Percentiles rank a stretch among this genome's conserved stretches.
These are phyloP conservation scores for Striga hermonthica DNA, from an alignment of 305 asterid genomes.

Conservation along the genomic window DNA sequence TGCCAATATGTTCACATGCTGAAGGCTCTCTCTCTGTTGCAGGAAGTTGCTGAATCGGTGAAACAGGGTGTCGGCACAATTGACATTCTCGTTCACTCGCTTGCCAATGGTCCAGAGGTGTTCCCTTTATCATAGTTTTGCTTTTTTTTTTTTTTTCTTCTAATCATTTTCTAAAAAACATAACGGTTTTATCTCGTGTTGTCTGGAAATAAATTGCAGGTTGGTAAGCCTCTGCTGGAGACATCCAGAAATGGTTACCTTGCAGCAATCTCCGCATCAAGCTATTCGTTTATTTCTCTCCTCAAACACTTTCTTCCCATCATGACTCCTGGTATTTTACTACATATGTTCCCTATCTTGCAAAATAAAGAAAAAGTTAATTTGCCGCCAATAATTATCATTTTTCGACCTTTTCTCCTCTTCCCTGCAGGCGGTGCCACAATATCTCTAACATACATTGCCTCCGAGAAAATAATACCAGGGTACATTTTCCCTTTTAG, in stretches of 20 bases:
- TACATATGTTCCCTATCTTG: neutral
- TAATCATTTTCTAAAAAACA: neutral
- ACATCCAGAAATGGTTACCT: constrained; percentile 91
- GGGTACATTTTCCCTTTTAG: constrained; percentile 46
- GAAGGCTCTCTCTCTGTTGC: constrained; percentile 32
- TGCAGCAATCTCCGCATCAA: constrained; percentile 90
- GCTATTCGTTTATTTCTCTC: constrained; percentile 83
- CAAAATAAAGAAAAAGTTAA: neutral
- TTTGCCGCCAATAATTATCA: constrained; percentile 6
- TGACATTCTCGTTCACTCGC: constrained; percentile 96
- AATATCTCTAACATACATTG: constrained; percentile 73
- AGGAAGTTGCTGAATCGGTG: constrained; percentile 94
- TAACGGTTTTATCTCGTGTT: neutral
- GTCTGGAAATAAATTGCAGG: constrained; percentile 43
- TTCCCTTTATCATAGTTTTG: neutral
- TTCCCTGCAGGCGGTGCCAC: constrained; percentile 66
- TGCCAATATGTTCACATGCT: constrained; percentile 18
- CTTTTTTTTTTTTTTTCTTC: neutral
- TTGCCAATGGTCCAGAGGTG: constrained; percentile 99
- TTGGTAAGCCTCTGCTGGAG: constrained; percentile 72
- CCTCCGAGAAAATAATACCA: constrained; percentile 82
- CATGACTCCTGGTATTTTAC: constrained; percentile 66
- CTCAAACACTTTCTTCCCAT: constrained; percentile 75
- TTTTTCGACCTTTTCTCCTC: constrained; percentile 9
- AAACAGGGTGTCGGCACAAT: constrained; percentile 89